Conservation (phyloP, 108 stramenopile genomes). For the Nitzschia sp. region DNA sequence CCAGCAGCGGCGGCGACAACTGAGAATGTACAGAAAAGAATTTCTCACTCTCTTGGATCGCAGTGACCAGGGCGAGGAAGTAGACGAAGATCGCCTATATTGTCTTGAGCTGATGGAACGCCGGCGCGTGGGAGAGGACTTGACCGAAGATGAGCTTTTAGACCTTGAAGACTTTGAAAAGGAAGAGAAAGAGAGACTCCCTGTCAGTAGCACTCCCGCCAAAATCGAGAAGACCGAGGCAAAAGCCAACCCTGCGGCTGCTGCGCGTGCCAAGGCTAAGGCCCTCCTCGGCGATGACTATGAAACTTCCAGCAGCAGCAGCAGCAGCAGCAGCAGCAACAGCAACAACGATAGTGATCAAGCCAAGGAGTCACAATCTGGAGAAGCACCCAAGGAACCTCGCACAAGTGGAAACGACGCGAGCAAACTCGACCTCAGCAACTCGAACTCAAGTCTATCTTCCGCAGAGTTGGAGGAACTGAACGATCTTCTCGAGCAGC, state of each 20-base stretch:
- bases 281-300: background rate
- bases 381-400: no score
- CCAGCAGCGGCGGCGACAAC: background rate
- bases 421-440: background rate
- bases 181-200: background rate
- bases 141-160: conserved; percentile 11
- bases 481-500: conserved; percentile 15
- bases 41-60: conserved; percentile 8
- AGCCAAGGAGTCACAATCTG: background rate
- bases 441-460: conserved; percentile 16
- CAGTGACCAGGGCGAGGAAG: background rate
- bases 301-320: background rate
- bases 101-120: conserved; percentile 26
- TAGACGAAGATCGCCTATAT: conserved; percentile 24
- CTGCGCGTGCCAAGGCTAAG: background rate
- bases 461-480: conserved; percentile 20
- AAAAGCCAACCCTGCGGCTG: background rate
- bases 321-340: background rate
- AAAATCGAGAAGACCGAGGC: background rate
- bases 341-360: background rate
- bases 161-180: conserved; percentile 14
- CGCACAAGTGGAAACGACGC: background rate
- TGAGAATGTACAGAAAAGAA: conserved; percentile 16
- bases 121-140: conserved; percentile 14
- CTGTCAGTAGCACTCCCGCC: background rate